These are phyloP conservation scores for Sisymbrium altissimum DNA, from an alignment of 345 rosid genomes.

Conservation along the genomic window DNA sequence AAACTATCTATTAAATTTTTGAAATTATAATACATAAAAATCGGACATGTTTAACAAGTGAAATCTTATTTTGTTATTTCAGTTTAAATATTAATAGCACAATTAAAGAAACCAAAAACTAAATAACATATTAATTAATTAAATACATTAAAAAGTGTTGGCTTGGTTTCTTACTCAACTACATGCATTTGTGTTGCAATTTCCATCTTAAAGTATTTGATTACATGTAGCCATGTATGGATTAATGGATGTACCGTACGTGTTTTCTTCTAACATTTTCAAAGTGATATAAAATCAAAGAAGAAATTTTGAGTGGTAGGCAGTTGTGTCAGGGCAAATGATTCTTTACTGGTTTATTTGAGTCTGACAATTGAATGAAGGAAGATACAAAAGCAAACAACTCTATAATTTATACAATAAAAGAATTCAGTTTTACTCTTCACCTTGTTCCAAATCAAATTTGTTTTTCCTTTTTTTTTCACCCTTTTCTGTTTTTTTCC, in stretches of 20 bases:
- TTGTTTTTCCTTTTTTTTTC: background rate
- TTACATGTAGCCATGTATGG: too few species aligned
- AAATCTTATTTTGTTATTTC: too few species aligned
- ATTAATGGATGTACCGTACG: background rate
- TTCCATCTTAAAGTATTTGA: background rate
- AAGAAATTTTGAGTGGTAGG: background rate
- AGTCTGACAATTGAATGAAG: conserved; percentile 25
- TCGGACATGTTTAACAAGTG: too few species aligned
- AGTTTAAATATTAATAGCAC: too few species aligned
- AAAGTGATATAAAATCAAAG: background rate
- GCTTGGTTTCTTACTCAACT: background rate
- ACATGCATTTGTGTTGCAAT: background rate
- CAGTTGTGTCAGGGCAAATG: conserved; percentile 22
- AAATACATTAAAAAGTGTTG: background rate
- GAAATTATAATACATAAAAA: too few species aligned
- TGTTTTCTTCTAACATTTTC: background rate
- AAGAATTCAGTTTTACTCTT: background rate
- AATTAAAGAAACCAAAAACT: too few species aligned
- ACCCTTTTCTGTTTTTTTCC: background rate
- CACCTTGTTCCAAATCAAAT: conserved; percentile 2
- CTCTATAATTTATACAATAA: conserved; percentile 5
- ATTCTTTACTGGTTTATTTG: conserved; percentile 24
- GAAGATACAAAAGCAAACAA: conserved; percentile 3
- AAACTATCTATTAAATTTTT: too few species aligned
- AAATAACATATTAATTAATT: background rate